A percentile compares a stretch with the other conserved stretches of the same genome.
Conservation (phyloP, 352 stramenopile species). For the Albugo candida region DNA sequence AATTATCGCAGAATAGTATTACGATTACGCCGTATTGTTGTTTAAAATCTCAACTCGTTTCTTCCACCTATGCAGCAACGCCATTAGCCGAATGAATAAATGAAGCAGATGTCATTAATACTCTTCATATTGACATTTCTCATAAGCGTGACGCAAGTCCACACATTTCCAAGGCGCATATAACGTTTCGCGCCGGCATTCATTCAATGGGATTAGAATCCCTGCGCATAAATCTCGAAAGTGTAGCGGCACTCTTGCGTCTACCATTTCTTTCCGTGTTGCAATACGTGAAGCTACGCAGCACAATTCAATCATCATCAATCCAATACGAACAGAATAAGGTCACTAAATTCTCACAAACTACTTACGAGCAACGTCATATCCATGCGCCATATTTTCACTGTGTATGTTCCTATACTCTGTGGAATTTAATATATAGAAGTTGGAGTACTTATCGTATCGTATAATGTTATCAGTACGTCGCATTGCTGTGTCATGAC, state of each 20-base stretch:
- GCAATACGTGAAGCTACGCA: constrained; percentile 42
- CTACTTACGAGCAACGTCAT: too few species aligned
- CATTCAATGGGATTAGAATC: constrained; percentile 90
- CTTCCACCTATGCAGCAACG: constrained; percentile 31
- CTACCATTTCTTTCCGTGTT: constrained; percentile 84
- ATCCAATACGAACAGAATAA: neutral
- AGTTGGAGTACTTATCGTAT: neutral
- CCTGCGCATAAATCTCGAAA: constrained; percentile 92
- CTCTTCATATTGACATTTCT: constrained; percentile 96
- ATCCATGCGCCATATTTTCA: neutral
- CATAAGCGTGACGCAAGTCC: constrained; percentile 94
- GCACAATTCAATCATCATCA: neutral
- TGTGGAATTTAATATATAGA: too few species aligned
- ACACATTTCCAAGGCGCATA: constrained; percentile 91
- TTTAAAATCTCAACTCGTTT: constrained; percentile 69
- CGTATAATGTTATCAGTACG: neutral
- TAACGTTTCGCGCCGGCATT: constrained; percentile 85
- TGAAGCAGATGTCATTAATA: constrained; percentile 9
- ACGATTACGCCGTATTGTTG: constrained; percentile 11
- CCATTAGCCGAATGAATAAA: neutral
- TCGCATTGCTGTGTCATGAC: too few species aligned
- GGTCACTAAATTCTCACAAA: neutral
- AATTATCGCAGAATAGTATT: too few species aligned
- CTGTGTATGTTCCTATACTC: neutral
- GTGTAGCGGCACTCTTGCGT: constrained; percentile 83